A percentile compares a stretch with the other conserved stretches of the same genome.
Evolutionary conservation across 2,329 filamentous ascomycete species (phyloP).

Genomic region (Sporothrix euskadiensis): DNA sequence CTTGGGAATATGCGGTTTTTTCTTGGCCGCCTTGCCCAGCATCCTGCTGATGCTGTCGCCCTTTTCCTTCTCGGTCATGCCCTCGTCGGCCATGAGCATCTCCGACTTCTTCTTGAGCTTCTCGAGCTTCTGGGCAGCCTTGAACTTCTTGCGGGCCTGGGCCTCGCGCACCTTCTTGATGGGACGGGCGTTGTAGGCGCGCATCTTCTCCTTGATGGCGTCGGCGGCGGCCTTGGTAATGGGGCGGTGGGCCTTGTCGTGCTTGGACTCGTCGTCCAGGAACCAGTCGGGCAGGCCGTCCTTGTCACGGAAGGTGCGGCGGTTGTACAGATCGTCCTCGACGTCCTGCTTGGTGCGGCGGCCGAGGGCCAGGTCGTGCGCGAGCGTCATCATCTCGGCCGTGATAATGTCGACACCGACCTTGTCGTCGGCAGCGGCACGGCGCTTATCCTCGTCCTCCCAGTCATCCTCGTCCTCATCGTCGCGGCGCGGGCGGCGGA

Average conservation of each 20-base stretch:
- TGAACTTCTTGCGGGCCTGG: slow-evolving; percentile 95
- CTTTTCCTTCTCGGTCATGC: slow-evolving; percentile 95
- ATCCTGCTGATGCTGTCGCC: slow-evolving; percentile 78
- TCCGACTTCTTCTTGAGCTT: slow-evolving; percentile 98
- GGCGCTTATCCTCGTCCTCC: slow-evolving; percentile 64
- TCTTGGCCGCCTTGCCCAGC: slow-evolving; percentile 78
- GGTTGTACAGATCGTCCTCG: slow-evolving; percentile 91
- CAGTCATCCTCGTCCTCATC: slow-evolving; percentile 52
- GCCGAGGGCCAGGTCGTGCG: slow-evolving; percentile 85
- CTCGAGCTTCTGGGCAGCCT: slow-evolving; percentile 85
- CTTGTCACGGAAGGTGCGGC: slow-evolving; percentile 82
- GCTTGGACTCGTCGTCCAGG: slow-evolving; percentile 82
- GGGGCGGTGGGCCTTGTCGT: slow-evolving; percentile 84
- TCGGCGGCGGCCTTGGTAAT: slow-evolving; percentile 85
- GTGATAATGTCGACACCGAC: slow-evolving; percentile 92
- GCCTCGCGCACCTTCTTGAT: slow-evolving; percentile 99
- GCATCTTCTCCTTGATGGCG: slow-evolving; percentile 92
- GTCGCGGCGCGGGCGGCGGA: slow-evolving; percentile 48
- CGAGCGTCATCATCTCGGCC: slow-evolving; percentile 98
- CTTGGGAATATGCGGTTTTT: slow-evolving; percentile 80
- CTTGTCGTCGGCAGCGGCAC: slow-evolving; percentile 59
- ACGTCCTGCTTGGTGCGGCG: slow-evolving; percentile 77
- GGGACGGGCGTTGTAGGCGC: slow-evolving; percentile 88
- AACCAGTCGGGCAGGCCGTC: slow-evolving; percentile 98
- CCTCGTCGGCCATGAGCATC: slow-evolving; percentile 81